Percentiles rank a stretch among this genome's conserved stretches.
phyloP scores from a whole-genome alignment of 352 stramenopile species.

The Plasmopara halstedii region DNA sequence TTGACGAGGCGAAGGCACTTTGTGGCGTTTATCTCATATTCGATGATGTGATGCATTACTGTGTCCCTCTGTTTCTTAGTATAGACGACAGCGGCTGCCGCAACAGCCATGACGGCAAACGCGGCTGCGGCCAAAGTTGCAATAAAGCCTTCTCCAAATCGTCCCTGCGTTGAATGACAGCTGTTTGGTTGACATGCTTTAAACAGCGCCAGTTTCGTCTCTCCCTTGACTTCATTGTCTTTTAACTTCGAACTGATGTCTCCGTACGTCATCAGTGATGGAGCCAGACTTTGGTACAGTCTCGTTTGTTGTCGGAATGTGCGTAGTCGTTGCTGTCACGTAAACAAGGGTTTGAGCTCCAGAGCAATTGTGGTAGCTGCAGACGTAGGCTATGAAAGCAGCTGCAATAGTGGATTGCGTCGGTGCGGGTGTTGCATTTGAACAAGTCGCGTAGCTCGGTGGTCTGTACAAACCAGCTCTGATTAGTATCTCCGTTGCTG shows the following conservation, averaged over 20 bases:
- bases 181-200: no score
- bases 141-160: no score
- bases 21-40: slow-evolving; percentile 21
- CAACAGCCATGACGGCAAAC: slow-evolving; percentile 10
- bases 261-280: slow-evolving; percentile 2
- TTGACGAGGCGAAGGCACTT: neutral
- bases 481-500: slow-evolving; percentile 21
- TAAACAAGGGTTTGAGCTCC: slow-evolving; percentile 7
- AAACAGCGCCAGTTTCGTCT: neutral
- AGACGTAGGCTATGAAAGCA: neutral
- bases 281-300: slow-evolving; percentile 12
- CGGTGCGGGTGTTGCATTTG: slow-evolving; percentile 23
- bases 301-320: slow-evolving; percentile 4
- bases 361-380: slow-evolving; percentile 7
- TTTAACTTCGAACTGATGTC: no score
- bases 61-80: slow-evolving; percentile 10
- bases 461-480: slow-evolving; percentile 33
- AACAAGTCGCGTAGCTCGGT: slow-evolving; percentile 21
- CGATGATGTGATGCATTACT: slow-evolving; percentile 12
- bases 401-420: slow-evolving; percentile 12
- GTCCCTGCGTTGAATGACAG: no score
- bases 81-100: slow-evolving; percentile 10
- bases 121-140: slow-evolving; percentile 6
- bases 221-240: slow-evolving; percentile 4
- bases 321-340: slow-evolving; percentile 6